Base-by-base conservation (phyloP, 495 filamentous ascomycete genomes). In the Entonaema liquescens region DNA sequence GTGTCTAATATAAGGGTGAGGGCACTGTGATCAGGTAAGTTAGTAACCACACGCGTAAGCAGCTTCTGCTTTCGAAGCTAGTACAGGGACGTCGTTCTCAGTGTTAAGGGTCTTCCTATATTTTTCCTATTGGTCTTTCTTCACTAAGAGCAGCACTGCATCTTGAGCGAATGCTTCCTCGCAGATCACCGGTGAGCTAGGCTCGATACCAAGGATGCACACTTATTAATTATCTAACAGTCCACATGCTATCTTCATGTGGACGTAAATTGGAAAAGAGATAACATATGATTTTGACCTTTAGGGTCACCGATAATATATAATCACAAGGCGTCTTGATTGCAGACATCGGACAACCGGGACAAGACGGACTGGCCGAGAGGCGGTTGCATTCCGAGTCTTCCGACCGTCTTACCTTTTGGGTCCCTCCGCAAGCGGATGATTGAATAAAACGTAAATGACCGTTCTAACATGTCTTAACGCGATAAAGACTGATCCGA, bases 351-450 rank as follows among this genome's bases (percentile, higher is more conserved):
- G 42, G 42, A 44, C 42, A 3, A 3, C 42, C 3, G 19, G 42
- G 50, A 5, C 21, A 11, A 36, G 56, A 59, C 35, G 35, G 21
- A 28, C 1, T n/a, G 5, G 2, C 56, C 35, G 36, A 53, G 25
- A 28, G 25, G 26, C 25, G 25, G 49, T 57, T 36, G 12, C 35
- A 59, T 59, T 26, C 56, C 56, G 56, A 15, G 35, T 29, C 36
- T 59, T 59, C 35, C 56, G 56, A 25, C 31, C 36, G 36, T 42
- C 7, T 15, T 15, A 42, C 23, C 11, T 17, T 23, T 29, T 38
- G 21, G 38, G 11, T 19, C 19, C 9, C 19, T 47, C 42, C 42
- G 19, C 19, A 23, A 47, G 17, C 17, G 42, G 42, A 47, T 23
- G 42, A 12, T 5, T 47, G 23, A 6, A 11, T 23, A 47, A 19